Base-by-base conservation (phyloP, 1,284 basidiomycete genomes). In the Sanguinoderma infundibulare region DNA sequence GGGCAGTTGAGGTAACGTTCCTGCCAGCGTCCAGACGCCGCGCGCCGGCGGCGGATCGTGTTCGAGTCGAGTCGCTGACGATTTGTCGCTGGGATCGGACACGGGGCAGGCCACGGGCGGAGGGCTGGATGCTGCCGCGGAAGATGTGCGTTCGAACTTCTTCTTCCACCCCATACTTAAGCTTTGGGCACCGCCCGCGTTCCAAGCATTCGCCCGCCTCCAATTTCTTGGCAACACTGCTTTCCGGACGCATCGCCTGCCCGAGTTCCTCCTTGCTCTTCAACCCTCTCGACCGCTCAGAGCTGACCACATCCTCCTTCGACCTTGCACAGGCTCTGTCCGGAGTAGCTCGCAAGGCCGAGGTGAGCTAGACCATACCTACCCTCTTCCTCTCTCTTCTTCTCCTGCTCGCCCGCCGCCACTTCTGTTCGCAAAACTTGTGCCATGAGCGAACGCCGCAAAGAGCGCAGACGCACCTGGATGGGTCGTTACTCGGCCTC, bases 401-500 rank as follows among this genome's bases (percentile, higher is more conserved):
- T 54, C 51, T 53, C 39, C 51, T 51, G 40, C 53, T 46, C 39
- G 24, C 56, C 34, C 64, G 52, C 57, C 40, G 52, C 57, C 40
- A 50, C 54, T n/a, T 10, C 24, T 39, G 4, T 20, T 53, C 36
- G 35, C 36, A 20, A 49, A 22, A 49, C 34, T 49, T 59, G 60
- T 15, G 22, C 36, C 59, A 75, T 75, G 73, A 59, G 67, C 53
- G 74, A 74, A 52, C 69, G 65, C 22, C 38, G 46, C 42, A 65
- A 63, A 52, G 66, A 71, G 22, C 67, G 72, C 56, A 73, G 66
- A 53, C 70, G 73, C 55, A 72, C 66, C 62, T 74, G 74, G 74
- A 70, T 67, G 36, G 68, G 69, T 56, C 72, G 74, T 63, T 72
- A 74, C 65, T 65, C 62, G 58, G 61, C 64, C 24, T 64, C 62